phyloP scores from a whole-genome alignment of 345 rosid species.

The Sonneratia caseolaris region DNA sequence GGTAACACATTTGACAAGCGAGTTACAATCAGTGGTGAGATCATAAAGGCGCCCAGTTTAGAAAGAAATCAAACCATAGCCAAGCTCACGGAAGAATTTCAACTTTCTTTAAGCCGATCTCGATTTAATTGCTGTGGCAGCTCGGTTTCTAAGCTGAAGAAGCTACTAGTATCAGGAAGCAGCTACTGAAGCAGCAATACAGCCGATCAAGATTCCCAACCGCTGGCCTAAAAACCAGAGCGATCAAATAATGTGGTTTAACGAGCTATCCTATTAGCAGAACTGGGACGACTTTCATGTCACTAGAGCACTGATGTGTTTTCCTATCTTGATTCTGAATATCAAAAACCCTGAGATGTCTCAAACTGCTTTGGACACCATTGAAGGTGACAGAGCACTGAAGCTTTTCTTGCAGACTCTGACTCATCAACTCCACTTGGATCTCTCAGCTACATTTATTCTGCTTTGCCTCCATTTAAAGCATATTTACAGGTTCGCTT shows the following conservation, averaged over 20 bases:
- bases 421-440: neutral
- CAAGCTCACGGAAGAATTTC: neutral
- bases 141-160: constrained; percentile 33
- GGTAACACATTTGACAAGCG: constrained; percentile 50
- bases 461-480: no score
- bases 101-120: neutral
- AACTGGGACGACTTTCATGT: neutral
- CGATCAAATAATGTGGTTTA: neutral
- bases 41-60: constrained; percentile 66
- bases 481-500: no score
- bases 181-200: constrained; percentile 17
- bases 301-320: neutral
- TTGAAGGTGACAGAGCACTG: neutral
- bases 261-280: neutral
- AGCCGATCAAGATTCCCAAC: neutral
- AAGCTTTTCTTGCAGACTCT: neutral
- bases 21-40: constrained; percentile 40
- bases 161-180: constrained; percentile 20
- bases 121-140: constrained; percentile 17
- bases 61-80: neutral
- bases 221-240: neutral
- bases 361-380: neutral
- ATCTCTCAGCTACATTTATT: neutral
- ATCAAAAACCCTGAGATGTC: neutral
- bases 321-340: no score